Conservation (phyloP, 2,329 filamentous ascomycete species). For the Xylaria sp. region DNA sequence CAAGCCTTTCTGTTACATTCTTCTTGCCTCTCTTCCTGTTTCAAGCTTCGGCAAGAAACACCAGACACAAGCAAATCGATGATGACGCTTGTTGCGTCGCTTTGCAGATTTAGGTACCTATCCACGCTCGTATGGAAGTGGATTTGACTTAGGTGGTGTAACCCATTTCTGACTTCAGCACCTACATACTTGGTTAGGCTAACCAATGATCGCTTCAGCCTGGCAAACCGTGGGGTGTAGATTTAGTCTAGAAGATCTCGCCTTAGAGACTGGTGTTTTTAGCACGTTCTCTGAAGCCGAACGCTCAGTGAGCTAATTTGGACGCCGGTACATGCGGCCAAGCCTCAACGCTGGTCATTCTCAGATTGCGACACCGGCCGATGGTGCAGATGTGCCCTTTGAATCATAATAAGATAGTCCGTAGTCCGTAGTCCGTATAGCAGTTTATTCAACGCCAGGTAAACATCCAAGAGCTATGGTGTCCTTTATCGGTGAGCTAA, state of each 20-base stretch:
- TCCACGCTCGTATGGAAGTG: constrained; percentile 4
- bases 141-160: constrained; percentile 10
- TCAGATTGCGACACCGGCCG: background rate
- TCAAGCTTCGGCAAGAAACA: background rate
- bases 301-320: constrained; percentile 22
- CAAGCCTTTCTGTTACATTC: constrained; percentile 11
- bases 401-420: constrained; percentile 1
- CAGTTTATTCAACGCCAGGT: background rate
- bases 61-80: background rate
- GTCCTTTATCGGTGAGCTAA: background rate
- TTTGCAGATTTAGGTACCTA: constrained; percentile 5
- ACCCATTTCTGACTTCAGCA: background rate
- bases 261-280: constrained; percentile 4
- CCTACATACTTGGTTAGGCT: background rate
- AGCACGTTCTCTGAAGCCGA: constrained; percentile 22
- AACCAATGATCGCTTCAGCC: constrained; percentile 4
- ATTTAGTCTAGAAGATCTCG: constrained; percentile 22
- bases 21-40: constrained; percentile 2
- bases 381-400: background rate
- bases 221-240: constrained; percentile 21
- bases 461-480: background rate
- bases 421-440: background rate
- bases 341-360: constrained; percentile 9
- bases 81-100: constrained; percentile 18
- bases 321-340: constrained; percentile 3